Base-by-base conservation (phyloP, 345 rosid species). In the Syzygium aromaticum region DNA sequence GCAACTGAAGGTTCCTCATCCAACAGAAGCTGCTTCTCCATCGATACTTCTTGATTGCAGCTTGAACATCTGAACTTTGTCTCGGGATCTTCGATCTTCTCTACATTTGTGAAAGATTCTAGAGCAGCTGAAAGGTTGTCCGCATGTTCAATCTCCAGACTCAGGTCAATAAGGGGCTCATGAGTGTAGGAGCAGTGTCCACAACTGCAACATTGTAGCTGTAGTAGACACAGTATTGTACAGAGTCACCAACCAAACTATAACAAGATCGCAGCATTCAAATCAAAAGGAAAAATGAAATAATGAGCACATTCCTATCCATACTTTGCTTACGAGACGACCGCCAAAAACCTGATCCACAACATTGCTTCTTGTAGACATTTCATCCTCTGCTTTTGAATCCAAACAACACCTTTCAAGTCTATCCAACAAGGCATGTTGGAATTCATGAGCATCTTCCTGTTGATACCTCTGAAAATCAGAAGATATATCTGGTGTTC, bases 401-500 rank as follows among this genome's bases (percentile, higher is more conserved):
- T 93, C 89, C 84, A 93, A 86, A 92, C 94, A 93, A 53, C 97
- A 93, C 53, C 89, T 89, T 89, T 95, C 97, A 30, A 96, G 92
- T 90, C 91, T 94, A 88, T 95, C 96, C 87, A 96, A 89, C 88
- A 96, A 89, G 73, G 95, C 93, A 25, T 94, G 97, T 52, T 95
- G 94, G 87, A 94, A 95, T 90, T 96, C 99, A 84, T 96, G 99
- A 14, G 99, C 99, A 87, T 96, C 99, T 90, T 96, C 96, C 92
- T 95, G 99, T 84, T 94, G 96, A 67, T 90, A 88, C 88, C 91
- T 90, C 61, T 38, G 89, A 86, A 96, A 96, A 89, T 85, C 87
- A 40, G 95, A 88, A 22, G 97, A 93, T 89, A 96, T 92, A 46
- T 91, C 96, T 95, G 73, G 88, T 86, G 52, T 40, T 54, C 64